These are phyloP conservation scores for Aspergillus carbonarius DNA, from an alignment of 2,329 filamentous ascomycete species.

Conservation along the genomic window DNA sequence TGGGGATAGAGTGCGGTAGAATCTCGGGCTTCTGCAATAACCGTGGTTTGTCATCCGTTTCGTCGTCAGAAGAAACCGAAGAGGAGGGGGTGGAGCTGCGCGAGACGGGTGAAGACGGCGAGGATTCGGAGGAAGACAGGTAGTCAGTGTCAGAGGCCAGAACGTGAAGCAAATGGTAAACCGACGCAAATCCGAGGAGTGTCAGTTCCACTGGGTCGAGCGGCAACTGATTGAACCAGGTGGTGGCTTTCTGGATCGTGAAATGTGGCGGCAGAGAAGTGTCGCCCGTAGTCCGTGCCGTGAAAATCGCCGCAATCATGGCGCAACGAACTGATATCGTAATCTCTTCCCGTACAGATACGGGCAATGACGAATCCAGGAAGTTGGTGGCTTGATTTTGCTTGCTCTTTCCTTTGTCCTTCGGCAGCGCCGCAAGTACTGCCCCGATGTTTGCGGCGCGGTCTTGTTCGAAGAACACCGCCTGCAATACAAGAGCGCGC, in stretches of 20 bases:
- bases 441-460: conserved; percentile 53
- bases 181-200: conserved; percentile 41
- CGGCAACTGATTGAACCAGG: conserved; percentile 43
- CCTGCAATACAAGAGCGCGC: conserved; percentile 58
- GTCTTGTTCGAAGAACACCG: conserved; percentile 56
- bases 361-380: conserved; percentile 55
- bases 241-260: conserved; percentile 41
- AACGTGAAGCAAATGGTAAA: conserved; percentile 44
- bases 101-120: conserved; percentile 27
- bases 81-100: conserved; percentile 25
- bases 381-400: conserved; percentile 43
- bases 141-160: conserved; percentile 43
- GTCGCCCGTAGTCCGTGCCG: conserved; percentile 35
- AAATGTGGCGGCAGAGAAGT: conserved; percentile 35
- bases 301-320: conserved; percentile 56
- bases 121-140: conserved; percentile 35
- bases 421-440: conserved; percentile 55
- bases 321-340: conserved; percentile 59
- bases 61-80: conserved; percentile 23
- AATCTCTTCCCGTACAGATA: conserved; percentile 53
- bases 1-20: conserved; percentile 29
- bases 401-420: conserved; percentile 31
- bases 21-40: conserved; percentile 5
- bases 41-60: conserved; percentile 22
- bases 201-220: conserved; percentile 46